Percentiles rank a stretch among this genome's conserved stretches.
These are phyloP conservation scores for Parsonsia alboflavescens DNA, from an alignment of 257 asterid species.

Conservation along the genomic window DNA sequence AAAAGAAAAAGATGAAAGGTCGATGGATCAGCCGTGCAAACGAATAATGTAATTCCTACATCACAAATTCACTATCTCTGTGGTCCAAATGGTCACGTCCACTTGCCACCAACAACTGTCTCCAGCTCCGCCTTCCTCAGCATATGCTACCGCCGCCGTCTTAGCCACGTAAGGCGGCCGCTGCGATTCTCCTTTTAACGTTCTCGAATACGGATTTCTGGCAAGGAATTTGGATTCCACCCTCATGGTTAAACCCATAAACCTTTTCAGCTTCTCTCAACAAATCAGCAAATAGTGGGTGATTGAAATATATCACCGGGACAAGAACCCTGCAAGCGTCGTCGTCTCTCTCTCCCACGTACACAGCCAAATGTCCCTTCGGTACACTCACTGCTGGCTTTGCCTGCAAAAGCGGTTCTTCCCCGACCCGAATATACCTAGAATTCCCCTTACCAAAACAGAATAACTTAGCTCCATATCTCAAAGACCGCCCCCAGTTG, in stretches of 20 bases:
- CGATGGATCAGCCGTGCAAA: neutral
- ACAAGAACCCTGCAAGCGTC: slow-evolving; percentile 56
- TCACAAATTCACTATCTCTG: neutral
- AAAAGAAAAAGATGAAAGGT: neutral
- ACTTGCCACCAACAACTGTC: slow-evolving; percentile 8
- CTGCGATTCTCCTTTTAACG: slow-evolving; percentile 52
- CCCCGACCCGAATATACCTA: slow-evolving; percentile 37
- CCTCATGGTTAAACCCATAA: slow-evolving; percentile 49
- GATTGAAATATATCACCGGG: slow-evolving; percentile 59
- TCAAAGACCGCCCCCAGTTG: slow-evolving; percentile 30
- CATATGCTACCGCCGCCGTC: slow-evolving; percentile 6
- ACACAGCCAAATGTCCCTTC: slow-evolving; percentile 61
- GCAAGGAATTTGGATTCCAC: slow-evolving; percentile 76
- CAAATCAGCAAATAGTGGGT: slow-evolving; percentile 54
- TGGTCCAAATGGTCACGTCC: slow-evolving; percentile 10
- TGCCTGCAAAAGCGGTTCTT: slow-evolving; percentile 15
- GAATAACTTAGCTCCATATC: slow-evolving; percentile 18
- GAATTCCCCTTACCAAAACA: slow-evolving; percentile 13
- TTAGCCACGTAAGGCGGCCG: slow-evolving; percentile 23
- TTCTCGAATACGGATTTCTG: slow-evolving; percentile 46
- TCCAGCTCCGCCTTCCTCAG: slow-evolving; percentile 28
- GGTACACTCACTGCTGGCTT: slow-evolving; percentile 27
- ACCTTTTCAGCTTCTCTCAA: slow-evolving; percentile 51
- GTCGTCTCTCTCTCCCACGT: slow-evolving; percentile 47
- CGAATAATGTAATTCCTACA: neutral